Base-by-base conservation (phyloP, 2,329 filamentous ascomycete species). In the Penicillium frequentans region DNA sequence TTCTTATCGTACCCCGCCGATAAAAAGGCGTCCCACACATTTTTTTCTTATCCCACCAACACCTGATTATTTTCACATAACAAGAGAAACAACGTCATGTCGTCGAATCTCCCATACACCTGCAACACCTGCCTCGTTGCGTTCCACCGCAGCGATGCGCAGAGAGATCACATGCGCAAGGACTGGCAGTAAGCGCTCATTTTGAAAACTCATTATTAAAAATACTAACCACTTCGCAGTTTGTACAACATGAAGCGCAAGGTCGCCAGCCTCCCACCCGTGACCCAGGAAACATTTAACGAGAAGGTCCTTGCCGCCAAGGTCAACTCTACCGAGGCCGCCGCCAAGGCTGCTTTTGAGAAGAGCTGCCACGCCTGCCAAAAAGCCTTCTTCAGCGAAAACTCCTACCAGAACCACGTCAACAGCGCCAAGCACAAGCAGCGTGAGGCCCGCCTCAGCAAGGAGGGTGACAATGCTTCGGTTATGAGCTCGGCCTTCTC, bases 81-180 rank as follows among this genome's bases (percentile, higher is more conserved):
- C 11, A 46, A 26, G 19, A 13, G 19, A 23, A 23, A 26, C 43
- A 24, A 26, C 43, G 49, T 29, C 31, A 70, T 70, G 63, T 63
- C 65, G 64, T 73, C 61, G 27, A 61, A 53, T 33, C 56, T 53
- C 19, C 56, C 95, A 1, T 99, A 93, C 79, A 98, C 93, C 55
- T 99, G 95, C 86, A 99, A 98, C 77, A 95, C 93, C 57, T 99
- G 95, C 73, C 91, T 96, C 74, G 93, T 99, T 67, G 95, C 93
- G 52, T 99, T 98, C 78, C 89, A 93, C 64, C 92, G 91, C 72
- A 92, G 90, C 74, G 93, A 98, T 72, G 83, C 96, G 55, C 95
- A 99, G 79, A 88, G 95, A 73, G 88, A 86, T 37, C 95, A 99
- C 74, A 99, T 99, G 95, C 92, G 95, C 75, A 95, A 89, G 68